phyloP scores from a whole-genome alignment of 306 rosid species.

The Quercus variabilis region DNA sequence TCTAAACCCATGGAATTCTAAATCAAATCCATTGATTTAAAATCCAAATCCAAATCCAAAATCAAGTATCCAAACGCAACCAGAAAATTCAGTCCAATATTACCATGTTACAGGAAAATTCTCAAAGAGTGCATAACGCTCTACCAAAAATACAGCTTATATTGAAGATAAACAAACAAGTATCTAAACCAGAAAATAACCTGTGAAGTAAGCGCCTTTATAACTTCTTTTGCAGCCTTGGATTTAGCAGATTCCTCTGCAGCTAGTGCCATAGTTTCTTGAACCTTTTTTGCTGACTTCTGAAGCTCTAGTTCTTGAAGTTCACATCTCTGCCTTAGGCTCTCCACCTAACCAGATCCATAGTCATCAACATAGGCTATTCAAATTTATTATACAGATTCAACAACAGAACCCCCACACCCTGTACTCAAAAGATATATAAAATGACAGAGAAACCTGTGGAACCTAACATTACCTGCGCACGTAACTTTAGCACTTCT shows the following conservation, averaged over 20 bases:
- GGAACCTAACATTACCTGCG: slow-evolving; percentile 51
- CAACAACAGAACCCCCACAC: not conserved
- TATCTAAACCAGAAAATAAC: slow-evolving; percentile 36
- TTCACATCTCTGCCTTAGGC: slow-evolving; percentile 73
- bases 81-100: not conserved
- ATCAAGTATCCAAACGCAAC: too few species aligned
- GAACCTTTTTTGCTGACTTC: slow-evolving; percentile 70
- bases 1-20: too few species aligned
- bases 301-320: slow-evolving; percentile 82
- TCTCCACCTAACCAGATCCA: slow-evolving; percentile 62
- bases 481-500: slow-evolving; percentile 68
- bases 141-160: slow-evolving; percentile 2
- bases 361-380: slow-evolving; percentile 3
- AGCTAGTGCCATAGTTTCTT: slow-evolving; percentile 75
- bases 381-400: not conserved
- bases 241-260: slow-evolving; percentile 84
- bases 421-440: not conserved
- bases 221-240: slow-evolving; percentile 91
- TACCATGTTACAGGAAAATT: not conserved
- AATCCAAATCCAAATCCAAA: too few species aligned
- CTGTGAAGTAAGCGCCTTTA: slow-evolving; percentile 89
- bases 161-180: slow-evolving; percentile 7
- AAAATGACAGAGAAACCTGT: slow-evolving; percentile 4
- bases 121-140: not conserved
- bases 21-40: too few species aligned